These are phyloP conservation scores for Pseudogymnoascus sp. DNA, from an alignment of 2,329 filamentous ascomycete genomes.

Conservation along the genomic window DNA sequence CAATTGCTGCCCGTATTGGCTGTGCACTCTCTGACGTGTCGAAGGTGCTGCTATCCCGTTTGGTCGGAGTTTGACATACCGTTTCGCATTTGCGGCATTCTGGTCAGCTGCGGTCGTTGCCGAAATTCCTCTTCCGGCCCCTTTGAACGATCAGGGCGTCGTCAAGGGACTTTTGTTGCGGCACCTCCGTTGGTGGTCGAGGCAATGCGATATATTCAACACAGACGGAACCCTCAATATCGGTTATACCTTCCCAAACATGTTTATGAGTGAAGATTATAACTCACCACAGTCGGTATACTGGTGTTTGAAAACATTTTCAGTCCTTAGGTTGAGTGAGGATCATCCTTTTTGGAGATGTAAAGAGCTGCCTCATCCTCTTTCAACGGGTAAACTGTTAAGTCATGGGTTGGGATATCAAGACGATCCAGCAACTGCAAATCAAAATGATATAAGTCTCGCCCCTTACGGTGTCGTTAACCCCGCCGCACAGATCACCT, in stretches of 20 bases:
- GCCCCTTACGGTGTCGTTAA: conserved; percentile 15
- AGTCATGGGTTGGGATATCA: background rate
- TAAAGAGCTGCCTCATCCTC: conserved; percentile 32
- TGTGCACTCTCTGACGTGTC: background rate
- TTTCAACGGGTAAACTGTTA: background rate
- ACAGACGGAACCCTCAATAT: conserved; percentile 43
- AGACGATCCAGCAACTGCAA: background rate
- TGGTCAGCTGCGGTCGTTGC: conserved; percentile 40
- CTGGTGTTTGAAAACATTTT: conserved; percentile 46
- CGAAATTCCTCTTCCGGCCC: conserved; percentile 32
- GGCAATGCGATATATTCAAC: conserved; percentile 38
- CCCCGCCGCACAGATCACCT: conserved; percentile 39
- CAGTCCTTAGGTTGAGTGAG: conserved; percentile 33
- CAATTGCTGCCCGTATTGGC: background rate
- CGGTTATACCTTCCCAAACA: conserved; percentile 37
- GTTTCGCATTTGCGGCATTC: conserved; percentile 43
- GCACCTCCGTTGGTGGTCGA: conserved; percentile 44
- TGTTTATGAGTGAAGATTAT: conserved; percentile 50
- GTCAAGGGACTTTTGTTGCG: conserved; percentile 43
- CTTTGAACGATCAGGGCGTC: conserved; percentile 29
- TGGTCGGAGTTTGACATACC: conserved; percentile 43
- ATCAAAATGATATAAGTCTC: conserved; percentile 9
- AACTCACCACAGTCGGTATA: conserved; percentile 50
- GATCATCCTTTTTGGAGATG: conserved; percentile 39
- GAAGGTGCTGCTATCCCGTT: conserved; percentile 46